A percentile compares a stretch with the other conserved stretches of the same genome.
phyloP scores from a whole-genome alignment of 495 filamentous ascomycete genomes.

The Thozetella sp. region DNA sequence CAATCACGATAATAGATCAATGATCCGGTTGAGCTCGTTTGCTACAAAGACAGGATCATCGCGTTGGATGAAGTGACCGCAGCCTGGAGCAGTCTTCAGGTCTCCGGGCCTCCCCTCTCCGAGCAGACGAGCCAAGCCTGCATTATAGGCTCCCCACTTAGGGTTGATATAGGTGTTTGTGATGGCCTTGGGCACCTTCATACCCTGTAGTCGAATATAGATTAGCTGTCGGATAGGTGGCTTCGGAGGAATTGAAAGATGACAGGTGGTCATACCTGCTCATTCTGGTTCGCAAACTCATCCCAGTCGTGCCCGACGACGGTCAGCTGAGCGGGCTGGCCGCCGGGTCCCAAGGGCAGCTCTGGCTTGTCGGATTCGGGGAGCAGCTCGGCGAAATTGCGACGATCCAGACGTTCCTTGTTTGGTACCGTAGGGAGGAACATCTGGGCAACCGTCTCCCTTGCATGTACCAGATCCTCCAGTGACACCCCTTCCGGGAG shows the following conservation, averaged over 20 bases:
- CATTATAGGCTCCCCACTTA: constrained; percentile 58
- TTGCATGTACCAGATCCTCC: constrained; percentile 44
- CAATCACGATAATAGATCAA: background rate
- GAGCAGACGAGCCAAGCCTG: constrained; percentile 52
- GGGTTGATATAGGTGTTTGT: constrained; percentile 56
- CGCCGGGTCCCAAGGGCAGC: constrained; percentile 37
- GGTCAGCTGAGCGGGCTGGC: constrained; percentile 42
- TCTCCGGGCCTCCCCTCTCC: constrained; percentile 35
- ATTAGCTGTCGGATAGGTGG: background rate
- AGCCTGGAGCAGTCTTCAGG: constrained; percentile 51
- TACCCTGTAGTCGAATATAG: constrained; percentile 10
- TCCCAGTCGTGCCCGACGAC: constrained; percentile 66
- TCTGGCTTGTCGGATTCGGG: constrained; percentile 49
- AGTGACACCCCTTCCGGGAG: constrained; percentile 46
- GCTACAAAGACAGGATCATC: constrained; percentile 62
- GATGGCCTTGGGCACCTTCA: constrained; percentile 38
- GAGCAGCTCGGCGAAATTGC: constrained; percentile 47
- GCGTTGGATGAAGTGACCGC: constrained; percentile 65
- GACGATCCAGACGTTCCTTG: constrained; percentile 55
- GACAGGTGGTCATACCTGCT: constrained; percentile 24
- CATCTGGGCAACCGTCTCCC: constrained; percentile 33
- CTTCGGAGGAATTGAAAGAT: constrained; percentile 10
- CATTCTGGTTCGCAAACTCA: constrained; percentile 54
- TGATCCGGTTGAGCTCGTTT: constrained; percentile 30
- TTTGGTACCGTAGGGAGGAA: constrained; percentile 60